Evolutionary conservation across 768 basidiomycete species (phyloP).

Genomic region (Mycena crocata): DNA sequence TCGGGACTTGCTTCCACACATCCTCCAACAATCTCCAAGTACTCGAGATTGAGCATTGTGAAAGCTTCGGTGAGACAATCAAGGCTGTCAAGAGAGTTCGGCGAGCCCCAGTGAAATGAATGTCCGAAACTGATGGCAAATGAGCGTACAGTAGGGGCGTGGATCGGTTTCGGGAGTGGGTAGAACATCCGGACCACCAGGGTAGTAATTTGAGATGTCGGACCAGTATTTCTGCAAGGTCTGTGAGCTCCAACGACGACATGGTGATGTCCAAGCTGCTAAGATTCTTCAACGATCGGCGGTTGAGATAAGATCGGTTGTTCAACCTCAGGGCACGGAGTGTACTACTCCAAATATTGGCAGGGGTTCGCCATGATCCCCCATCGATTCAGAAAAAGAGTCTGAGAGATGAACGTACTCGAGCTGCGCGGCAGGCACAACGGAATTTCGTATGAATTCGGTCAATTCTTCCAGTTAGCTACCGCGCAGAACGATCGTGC

Average conservation of each 20-base stretch:
- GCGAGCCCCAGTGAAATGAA: background rate
- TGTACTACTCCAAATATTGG: background rate
- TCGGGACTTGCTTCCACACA: background rate
- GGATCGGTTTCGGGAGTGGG: background rate
- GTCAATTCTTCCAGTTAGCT: background rate
- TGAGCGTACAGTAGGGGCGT: background rate
- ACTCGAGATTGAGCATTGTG: conserved; percentile 3
- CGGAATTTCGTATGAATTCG: background rate
- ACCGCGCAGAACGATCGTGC: background rate
- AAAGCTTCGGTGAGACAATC: background rate
- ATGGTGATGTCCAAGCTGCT: background rate
- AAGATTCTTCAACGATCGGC: background rate
- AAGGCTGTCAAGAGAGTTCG: background rate
- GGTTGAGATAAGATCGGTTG: background rate
- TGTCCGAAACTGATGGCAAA: background rate
- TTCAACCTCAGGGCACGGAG: background rate
- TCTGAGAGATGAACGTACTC: conserved; percentile 1
- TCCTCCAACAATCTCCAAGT: background rate
- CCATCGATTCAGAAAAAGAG: no score
- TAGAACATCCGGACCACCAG: background rate
- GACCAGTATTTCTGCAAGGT: background rate
- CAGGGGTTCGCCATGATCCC: no score
- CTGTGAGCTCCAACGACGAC: background rate
- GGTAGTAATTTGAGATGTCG: background rate
- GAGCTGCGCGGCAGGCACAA: background rate